Conservation (phyloP, 2,329 filamentous ascomycete species). For the Colletotrichum eleusines region DNA sequence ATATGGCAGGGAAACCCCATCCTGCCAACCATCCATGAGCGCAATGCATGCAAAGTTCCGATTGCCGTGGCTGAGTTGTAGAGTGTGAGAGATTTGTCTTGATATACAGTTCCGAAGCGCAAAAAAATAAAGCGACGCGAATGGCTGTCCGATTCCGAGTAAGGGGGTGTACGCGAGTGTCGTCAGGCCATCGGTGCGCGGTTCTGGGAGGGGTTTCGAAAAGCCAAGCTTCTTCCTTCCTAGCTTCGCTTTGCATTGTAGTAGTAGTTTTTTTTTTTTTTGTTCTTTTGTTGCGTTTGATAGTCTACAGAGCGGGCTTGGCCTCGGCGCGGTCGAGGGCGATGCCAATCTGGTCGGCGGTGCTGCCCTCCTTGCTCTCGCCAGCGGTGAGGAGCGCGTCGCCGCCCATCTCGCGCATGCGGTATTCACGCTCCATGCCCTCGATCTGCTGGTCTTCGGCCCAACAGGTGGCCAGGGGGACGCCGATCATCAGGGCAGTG, state of each 20-base stretch:
- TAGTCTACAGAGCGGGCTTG: conserved; percentile 63
- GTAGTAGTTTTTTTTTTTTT: conserved; percentile 35
- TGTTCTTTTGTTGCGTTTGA: conserved; percentile 42
- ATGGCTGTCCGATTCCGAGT: conserved; percentile 17
- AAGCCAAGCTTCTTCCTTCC: conserved; percentile 29
- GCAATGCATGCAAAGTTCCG: conserved; percentile 40
- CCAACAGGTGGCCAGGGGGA: conserved; percentile 93
- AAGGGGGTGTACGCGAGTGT: not conserved
- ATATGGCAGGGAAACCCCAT: conserved; percentile 40
- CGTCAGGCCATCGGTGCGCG: conserved; percentile 17
- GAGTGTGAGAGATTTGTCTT: conserved; percentile 37
- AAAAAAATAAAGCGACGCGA: conserved; percentile 10
- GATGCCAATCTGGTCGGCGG: conserved; percentile 63
- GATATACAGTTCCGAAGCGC: conserved; percentile 39
- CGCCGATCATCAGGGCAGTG: conserved; percentile 87
- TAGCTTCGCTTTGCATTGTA: conserved; percentile 31
- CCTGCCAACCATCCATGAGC: conserved; percentile 40
- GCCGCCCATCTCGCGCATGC: conserved; percentile 91
- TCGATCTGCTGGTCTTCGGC: conserved; percentile 96
- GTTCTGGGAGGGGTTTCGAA: conserved; percentile 3
- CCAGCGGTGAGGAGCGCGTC: conserved; percentile 70
- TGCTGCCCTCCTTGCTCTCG: conserved; percentile 52
- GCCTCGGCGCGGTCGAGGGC: conserved; percentile 61
- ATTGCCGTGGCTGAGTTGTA: conserved; percentile 29
- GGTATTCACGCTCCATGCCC: conserved; percentile 98